Percentiles rank a stretch among this genome's conserved stretches.
Evolutionary conservation across 2,329 filamentous ascomycete species (phyloP).

Genomic region (Capronia coronata): DNA sequence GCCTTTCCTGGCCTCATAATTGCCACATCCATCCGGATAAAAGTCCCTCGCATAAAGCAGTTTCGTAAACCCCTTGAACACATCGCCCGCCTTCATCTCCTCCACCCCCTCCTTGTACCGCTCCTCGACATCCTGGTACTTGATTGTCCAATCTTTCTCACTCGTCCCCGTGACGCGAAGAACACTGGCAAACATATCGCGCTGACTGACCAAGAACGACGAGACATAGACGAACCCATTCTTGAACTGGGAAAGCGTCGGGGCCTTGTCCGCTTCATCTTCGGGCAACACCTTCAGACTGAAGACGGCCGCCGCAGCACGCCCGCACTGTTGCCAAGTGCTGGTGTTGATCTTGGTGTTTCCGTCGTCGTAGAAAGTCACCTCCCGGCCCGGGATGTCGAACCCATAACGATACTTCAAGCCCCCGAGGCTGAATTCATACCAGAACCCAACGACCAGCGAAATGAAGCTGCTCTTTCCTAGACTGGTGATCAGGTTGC

Average conservation of each 20-base stretch:
- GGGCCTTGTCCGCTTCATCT: conserved; percentile 33
- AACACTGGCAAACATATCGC: conserved; percentile 59
- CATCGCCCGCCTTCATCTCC: conserved; percentile 36
- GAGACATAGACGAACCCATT: conserved; percentile 49
- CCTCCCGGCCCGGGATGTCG: conserved; percentile 40
- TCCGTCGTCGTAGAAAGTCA: conserved; percentile 53
- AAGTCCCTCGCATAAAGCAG: conserved; percentile 54
- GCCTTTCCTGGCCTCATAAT: conserved; percentile 28
- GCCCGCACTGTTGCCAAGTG: conserved; percentile 53
- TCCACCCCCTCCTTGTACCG: conserved; percentile 46
- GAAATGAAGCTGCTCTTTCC: conserved; percentile 42
- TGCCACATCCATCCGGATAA: conserved; percentile 37
- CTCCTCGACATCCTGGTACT: conserved; percentile 41
- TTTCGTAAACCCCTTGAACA: conserved; percentile 42
- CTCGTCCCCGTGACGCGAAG: conserved; percentile 53
- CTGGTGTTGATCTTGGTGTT: conserved; percentile 50
- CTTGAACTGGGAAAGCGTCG: conserved; percentile 40
- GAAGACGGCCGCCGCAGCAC: conserved; percentile 49
- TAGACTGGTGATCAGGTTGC: conserved; percentile 38
- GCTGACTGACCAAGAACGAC: conserved; percentile 55
- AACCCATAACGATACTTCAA: conserved; percentile 42
- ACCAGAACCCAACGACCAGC: conserved; percentile 48
- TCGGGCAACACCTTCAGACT: conserved; percentile 42
- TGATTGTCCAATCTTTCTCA: conserved; percentile 56
- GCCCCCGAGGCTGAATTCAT: conserved; percentile 46